These are phyloP conservation scores for Thelonectria olida DNA, from an alignment of 2,329 filamentous ascomycete genomes.

Conservation along the genomic window DNA sequence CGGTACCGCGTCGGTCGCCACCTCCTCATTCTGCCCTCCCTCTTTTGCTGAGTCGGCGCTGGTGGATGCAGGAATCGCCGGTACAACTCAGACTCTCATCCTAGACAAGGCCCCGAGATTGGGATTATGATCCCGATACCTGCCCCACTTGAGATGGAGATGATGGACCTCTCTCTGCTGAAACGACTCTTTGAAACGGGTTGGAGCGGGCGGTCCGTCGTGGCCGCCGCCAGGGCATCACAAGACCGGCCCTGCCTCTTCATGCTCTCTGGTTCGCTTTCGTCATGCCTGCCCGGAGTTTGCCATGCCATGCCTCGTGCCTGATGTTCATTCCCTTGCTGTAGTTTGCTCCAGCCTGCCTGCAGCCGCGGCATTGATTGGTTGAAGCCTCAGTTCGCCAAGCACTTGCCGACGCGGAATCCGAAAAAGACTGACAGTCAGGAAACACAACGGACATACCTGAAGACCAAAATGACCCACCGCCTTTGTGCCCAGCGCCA, in stretches of 20 bases:
- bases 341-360: slow-evolving; percentile 7
- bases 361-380: slow-evolving; percentile 4
- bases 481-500: slow-evolving; percentile 3
- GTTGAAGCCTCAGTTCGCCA: not conserved
- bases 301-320: not conserved
- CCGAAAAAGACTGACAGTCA: slow-evolving; percentile 8
- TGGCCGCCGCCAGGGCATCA: slow-evolving; percentile 12
- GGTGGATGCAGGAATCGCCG: not conserved
- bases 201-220: slow-evolving; percentile 19
- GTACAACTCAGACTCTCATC: not conserved
- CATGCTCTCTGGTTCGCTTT: slow-evolving; percentile 5
- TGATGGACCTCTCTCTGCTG: slow-evolving; percentile 28
- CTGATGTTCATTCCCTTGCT: not conserved
- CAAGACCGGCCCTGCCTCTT: slow-evolving; percentile 8
- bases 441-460: slow-evolving; percentile 24
- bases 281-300: slow-evolving; percentile 24
- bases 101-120: slow-evolving; percentile 9
- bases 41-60: not conserved
- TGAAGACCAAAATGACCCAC: slow-evolving; percentile 7
- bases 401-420: slow-evolving; percentile 19
- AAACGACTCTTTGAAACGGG: slow-evolving; percentile 40
- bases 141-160: slow-evolving; percentile 24
- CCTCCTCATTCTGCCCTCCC: not conserved
- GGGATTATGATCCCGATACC: slow-evolving; percentile 31
- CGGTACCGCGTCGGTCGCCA: not conserved